Evolutionary conservation across 2,329 filamentous ascomycete species (phyloP), one percentile per base, ranked within the genome.

Genomic region (Nothophaeocryptopus gaeumannii): DNA sequence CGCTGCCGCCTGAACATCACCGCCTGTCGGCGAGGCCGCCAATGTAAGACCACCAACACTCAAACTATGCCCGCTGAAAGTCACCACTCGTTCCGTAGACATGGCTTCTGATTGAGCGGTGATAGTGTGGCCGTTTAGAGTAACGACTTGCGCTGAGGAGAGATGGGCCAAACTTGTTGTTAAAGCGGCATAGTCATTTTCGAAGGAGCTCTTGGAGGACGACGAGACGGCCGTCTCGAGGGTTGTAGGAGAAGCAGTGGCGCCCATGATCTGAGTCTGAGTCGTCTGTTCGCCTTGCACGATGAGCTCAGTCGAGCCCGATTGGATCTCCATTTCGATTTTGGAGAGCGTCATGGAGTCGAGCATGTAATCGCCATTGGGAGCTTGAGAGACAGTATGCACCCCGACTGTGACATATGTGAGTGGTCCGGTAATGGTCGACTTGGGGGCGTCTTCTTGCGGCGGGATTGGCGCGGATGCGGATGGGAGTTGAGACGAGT

Each of bases 341-440:
- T 48, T 43, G 11, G 45, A 33, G 16, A 59, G 40, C 2, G 56
- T 57, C 5, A 31, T 14, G 36, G 39, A 39, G 47, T 46, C 52
- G 10, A 55, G 32, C 48, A 59, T 46, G 39, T 45, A 58, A 35
- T 45, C 41, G 13, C 54, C 54, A n/a, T 49, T 45, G 8, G 54
- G 51, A 41, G 54, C 45, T 31, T 38, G 46, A 12, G 47, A 40
- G 10, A 58, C 45, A 39, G 35, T 44, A 7, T 26, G 20, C 20
- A 26, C 20, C 20, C 20, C 20, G 36, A 47, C 35, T 15, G 48
- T 45, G 12, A 35, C 16, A 38, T 35, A 35, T 10, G 35, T 46
- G 26, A 47, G 30, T 10, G 51, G 26, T 8, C 32, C 49, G 31
- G 45, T 53, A 13, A 40, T 47, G 9, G 45, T 38, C n/a, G 37